A percentile compares a stretch with the other conserved stretches of the same genome.
These are phyloP conservation scores for Cymbopogon citratus DNA, from an alignment of 176 grass and related monocot species.

Conservation along the genomic window DNA sequence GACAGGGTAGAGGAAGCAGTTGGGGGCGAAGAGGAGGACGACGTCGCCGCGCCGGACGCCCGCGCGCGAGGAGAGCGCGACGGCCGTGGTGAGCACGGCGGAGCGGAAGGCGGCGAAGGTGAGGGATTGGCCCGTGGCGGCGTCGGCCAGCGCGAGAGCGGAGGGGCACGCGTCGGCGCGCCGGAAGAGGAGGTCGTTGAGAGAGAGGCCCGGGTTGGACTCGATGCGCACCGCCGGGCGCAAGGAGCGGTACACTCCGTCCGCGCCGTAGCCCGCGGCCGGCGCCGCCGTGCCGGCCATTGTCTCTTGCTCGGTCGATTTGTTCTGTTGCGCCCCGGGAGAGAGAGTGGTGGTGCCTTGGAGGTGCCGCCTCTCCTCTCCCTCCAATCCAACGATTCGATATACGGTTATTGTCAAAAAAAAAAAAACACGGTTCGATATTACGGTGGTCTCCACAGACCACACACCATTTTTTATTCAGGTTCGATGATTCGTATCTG, in stretches of 20 bases:
- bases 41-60: slow-evolving; percentile 53
- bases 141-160: slow-evolving; percentile 62
- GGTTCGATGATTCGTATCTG: no score
- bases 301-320: neutral
- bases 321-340: neutral
- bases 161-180: slow-evolving; percentile 47
- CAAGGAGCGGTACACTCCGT: slow-evolving; percentile 67
- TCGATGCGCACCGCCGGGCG: slow-evolving; percentile 37
- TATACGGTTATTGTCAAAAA: no score
- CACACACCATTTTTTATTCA: no score
- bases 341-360: no score
- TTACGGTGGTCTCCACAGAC: no score
- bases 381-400: no score
- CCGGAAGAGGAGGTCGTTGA: slow-evolving; percentile 51
- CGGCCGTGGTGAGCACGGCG: slow-evolving; percentile 35
- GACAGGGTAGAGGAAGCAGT: slow-evolving; percentile 70
- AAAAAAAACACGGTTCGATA: no score
- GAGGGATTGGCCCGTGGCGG: slow-evolving; percentile 40
- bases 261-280: slow-evolving; percentile 41
- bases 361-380: no score
- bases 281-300: slow-evolving; percentile 31
- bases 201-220: slow-evolving; percentile 42
- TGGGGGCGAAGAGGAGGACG: slow-evolving; percentile 68
- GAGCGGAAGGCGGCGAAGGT: slow-evolving; percentile 57
- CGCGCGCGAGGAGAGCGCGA: slow-evolving; percentile 42